Conservation (phyloP, 2,329 filamentous ascomycete genomes). For the Amauroascus niger region DNA sequence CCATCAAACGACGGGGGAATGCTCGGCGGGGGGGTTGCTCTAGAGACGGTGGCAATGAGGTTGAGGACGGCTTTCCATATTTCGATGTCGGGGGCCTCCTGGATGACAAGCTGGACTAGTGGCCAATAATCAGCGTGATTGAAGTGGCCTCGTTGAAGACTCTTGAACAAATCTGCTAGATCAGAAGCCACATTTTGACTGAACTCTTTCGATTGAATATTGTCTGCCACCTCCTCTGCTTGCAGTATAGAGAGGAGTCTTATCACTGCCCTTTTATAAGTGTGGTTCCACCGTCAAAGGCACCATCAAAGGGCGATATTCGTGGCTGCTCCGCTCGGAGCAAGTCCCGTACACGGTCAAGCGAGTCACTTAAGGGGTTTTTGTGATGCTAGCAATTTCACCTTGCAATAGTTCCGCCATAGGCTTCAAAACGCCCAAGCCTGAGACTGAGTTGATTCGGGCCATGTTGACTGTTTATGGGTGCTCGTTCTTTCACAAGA, state of each 20-base stretch:
- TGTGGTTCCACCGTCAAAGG: background rate
- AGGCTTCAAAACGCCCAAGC: too few species aligned
- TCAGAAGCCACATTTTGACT: conserved; percentile 6
- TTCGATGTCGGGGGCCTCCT: background rate
- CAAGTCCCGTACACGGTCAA: conserved; percentile 6
- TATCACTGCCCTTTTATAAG: conserved; percentile 4
- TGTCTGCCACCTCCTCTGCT: background rate
- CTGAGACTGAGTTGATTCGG: too few species aligned
- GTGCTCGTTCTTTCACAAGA: too few species aligned
- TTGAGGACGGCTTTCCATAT: background rate
- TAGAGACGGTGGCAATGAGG: conserved; percentile 9
- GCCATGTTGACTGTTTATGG: too few species aligned
- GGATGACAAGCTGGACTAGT: background rate
- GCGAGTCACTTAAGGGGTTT: conserved; percentile 1
- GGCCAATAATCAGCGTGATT: background rate
- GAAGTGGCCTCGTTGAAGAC: background rate
- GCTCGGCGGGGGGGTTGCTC: conserved; percentile 3
- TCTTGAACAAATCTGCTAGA: background rate
- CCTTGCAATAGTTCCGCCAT: conserved; percentile 5
- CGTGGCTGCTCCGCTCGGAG: conserved; percentile 3
- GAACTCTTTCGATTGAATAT: conserved; percentile 2
- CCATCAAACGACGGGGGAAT: conserved; percentile 6
- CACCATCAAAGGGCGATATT: conserved; percentile 4
- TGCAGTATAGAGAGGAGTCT: conserved; percentile 3
- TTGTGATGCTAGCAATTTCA: conserved; percentile 1